phyloP scores from a whole-genome alignment of 148 eudicot species.

The Arbutus unedo region DNA sequence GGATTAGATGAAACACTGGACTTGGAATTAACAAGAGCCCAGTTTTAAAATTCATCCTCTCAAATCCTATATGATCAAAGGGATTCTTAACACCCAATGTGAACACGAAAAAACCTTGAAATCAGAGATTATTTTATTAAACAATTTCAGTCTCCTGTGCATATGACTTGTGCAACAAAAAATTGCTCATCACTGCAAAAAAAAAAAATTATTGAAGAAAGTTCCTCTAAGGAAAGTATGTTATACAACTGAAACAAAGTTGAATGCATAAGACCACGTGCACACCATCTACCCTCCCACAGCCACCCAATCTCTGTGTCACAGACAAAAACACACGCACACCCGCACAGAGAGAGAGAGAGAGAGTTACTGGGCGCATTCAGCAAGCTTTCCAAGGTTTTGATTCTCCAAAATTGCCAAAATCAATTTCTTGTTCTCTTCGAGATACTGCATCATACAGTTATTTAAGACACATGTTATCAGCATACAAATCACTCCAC shows the following conservation, averaged over 20 bases:
- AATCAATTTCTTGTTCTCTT: slow-evolving; percentile 93
- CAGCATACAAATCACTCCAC: neutral
- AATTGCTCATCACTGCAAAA: neutral
- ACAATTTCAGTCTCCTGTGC: neutral
- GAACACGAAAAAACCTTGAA: neutral
- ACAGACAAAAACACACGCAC: no score
- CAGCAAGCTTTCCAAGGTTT: slow-evolving; percentile 92
- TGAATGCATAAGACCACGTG: neutral
- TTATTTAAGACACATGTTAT: neutral
- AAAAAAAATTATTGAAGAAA: neutral
- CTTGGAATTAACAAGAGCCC: neutral
- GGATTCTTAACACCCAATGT: neutral
- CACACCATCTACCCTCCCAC: neutral
- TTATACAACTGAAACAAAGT: neutral
- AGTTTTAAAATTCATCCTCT: neutral
- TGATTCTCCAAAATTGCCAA: slow-evolving; percentile 94
- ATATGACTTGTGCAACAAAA: neutral
- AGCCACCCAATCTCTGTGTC: neutral
- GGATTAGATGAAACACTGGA: neutral
- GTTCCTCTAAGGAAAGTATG: neutral
- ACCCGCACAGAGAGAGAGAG: neutral
- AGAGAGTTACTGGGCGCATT: slow-evolving; percentile 83
- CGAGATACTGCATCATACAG: slow-evolving; percentile 68
- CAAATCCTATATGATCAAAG: slow-evolving; percentile 5
- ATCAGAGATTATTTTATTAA: neutral